These are phyloP conservation scores for Patellifolia procumbens DNA, from an alignment of 179 eudicot species.

Conservation along the genomic window DNA sequence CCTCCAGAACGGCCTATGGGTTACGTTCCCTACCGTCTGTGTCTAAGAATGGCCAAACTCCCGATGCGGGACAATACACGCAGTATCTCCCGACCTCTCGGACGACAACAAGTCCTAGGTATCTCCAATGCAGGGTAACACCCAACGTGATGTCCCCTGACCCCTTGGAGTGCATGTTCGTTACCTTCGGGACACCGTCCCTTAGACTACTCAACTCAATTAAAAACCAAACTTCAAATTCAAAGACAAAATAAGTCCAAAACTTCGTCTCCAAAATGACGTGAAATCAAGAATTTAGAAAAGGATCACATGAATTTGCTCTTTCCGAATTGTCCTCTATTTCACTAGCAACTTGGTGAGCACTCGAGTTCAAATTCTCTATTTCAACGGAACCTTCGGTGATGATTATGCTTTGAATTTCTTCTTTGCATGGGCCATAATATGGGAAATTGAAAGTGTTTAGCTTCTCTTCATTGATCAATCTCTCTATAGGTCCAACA, in stretches of 20 bases:
- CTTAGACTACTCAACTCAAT: no score
- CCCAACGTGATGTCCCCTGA: no score
- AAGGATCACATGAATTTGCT: constrained; percentile 24
- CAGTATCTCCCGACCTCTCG: no score
- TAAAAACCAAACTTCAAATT: no score
- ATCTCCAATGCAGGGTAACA: no score
- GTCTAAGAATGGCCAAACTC: no score
- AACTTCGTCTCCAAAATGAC: constrained; percentile 28
- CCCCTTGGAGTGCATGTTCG: no score
- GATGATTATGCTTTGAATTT: constrained; percentile 21
- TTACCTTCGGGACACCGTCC: no score
- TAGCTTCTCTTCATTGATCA: constrained; percentile 30
- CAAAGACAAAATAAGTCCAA: neutral
- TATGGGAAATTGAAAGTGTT: constrained; percentile 28
- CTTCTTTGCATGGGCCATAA: constrained; percentile 24
- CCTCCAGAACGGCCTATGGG: no score
- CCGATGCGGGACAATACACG: no score
- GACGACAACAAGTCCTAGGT: no score
- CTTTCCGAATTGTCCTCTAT: constrained; percentile 1
- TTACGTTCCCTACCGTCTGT: no score
- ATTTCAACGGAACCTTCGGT: constrained; percentile 30
- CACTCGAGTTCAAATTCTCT: constrained; percentile 16
- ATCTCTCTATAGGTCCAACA: constrained; percentile 17
- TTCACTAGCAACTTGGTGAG: constrained; percentile 20
- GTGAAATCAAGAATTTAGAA: constrained; percentile 25